phyloP scores from a whole-genome alignment of 2,329 filamentous ascomycete species.

The Tolypocladium guangdongense region DNA sequence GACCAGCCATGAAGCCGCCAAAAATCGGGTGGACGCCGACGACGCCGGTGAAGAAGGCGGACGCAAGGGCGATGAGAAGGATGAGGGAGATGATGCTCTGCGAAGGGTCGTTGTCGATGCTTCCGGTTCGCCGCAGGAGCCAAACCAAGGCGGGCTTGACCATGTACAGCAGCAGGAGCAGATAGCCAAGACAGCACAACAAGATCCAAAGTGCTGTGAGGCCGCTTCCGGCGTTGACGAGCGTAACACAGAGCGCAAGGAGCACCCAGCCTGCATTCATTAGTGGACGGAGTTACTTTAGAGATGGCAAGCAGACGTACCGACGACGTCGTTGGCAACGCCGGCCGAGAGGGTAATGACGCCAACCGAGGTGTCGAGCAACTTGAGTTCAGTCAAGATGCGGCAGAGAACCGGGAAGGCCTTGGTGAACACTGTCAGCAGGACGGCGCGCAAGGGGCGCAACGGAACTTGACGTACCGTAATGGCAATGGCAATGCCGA shows the following conservation, averaged over 20 bases:
- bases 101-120: slow-evolving; percentile 77
- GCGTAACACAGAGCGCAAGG: slow-evolving; percentile 81
- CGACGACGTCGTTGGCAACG: slow-evolving; percentile 73
- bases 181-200: slow-evolving; percentile 63
- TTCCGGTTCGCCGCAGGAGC: slow-evolving; percentile 61
- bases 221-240: slow-evolving; percentile 80
- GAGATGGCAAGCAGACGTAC: slow-evolving; percentile 7
- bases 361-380: slow-evolving; percentile 73
- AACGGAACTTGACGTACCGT: slow-evolving; percentile 33
- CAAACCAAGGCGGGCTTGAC: slow-evolving; percentile 67
- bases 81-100: slow-evolving; percentile 78
- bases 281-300: background rate
- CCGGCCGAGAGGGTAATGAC: slow-evolving; percentile 84
- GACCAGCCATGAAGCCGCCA: slow-evolving; percentile 76
- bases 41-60: slow-evolving; percentile 76
- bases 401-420: slow-evolving; percentile 86
- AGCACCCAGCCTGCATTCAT: slow-evolving; percentile 57
- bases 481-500: slow-evolving; percentile 88
- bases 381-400: slow-evolving; percentile 82
- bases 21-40: slow-evolving; percentile 95
- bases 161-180: slow-evolving; percentile 61
- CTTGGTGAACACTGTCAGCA: slow-evolving; percentile 2
- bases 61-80: slow-evolving; percentile 64
- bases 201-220: slow-evolving; percentile 78
- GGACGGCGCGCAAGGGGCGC: background rate